Evolutionary conservation across 345 rosid species (phyloP).

Genomic region (Moricandia moricandioides): DNA sequence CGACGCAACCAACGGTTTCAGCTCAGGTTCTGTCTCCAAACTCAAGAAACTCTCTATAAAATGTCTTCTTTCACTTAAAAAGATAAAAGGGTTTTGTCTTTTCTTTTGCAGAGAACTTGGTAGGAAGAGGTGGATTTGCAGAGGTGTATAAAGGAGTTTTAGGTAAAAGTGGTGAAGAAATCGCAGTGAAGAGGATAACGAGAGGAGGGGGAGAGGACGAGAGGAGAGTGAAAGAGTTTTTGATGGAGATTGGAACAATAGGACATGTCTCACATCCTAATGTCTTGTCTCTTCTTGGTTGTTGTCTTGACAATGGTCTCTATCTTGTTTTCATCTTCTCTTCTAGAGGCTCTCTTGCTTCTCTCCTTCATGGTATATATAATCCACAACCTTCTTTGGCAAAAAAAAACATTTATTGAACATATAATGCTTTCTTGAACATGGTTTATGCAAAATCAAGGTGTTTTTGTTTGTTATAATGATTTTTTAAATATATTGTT

Average conservation of each 20-base stretch:
- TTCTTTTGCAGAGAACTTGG: conserved; percentile 54
- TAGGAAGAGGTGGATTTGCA: conserved; percentile 91
- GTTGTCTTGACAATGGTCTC: conserved; percentile 88
- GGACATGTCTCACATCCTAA: conserved; percentile 89
- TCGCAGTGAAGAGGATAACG: conserved; percentile 85
- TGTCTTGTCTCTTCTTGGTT: conserved; percentile 73
- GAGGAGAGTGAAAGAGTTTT: conserved; percentile 85
- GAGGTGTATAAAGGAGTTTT: conserved; percentile 77
- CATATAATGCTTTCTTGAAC: neutral
- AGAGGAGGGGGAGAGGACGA: conserved; percentile 68
- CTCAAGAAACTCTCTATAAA: neutral
- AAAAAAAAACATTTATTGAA: neutral
- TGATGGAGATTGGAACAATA: conserved; percentile 90
- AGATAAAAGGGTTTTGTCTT: neutral
- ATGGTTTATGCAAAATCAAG: neutral
- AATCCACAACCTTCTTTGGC: neutral
- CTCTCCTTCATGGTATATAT: conserved; percentile 82
- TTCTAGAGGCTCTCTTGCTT: conserved; percentile 85
- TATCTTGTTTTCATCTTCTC: conserved; percentile 82
- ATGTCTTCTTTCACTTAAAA: neutral
- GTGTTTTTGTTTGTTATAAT: neutral
- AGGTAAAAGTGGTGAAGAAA: conserved; percentile 48
- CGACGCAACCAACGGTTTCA: conserved; percentile 69
- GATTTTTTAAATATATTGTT: neutral
- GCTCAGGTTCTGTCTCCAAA: conserved; percentile 47